Conservation (phyloP, 139 green algal genomes). For the Picochlorum sp. region DNA sequence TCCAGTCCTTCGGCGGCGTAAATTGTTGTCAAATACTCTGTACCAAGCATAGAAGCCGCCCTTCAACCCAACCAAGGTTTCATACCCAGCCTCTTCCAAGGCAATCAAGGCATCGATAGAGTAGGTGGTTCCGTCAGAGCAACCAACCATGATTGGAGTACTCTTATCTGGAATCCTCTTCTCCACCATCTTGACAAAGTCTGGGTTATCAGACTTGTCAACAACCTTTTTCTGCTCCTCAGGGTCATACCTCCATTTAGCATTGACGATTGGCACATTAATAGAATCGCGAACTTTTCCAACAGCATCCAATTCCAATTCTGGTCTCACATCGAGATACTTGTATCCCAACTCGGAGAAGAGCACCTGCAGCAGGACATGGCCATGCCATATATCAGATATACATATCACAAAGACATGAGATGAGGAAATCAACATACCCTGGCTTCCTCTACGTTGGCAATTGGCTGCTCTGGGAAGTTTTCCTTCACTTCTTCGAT, state of each 20-base stretch:
- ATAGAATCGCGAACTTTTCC: slow-evolving; percentile 56
- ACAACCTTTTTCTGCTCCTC: slow-evolving; percentile 35
- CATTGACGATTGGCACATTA: slow-evolving; percentile 48
- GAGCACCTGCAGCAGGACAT: slow-evolving; percentile 31
- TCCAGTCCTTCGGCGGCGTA: slow-evolving; percentile 16
- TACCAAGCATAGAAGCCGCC: slow-evolving; percentile 77
- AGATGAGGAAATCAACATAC: slow-evolving; percentile 15
- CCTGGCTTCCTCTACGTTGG: slow-evolving; percentile 59
- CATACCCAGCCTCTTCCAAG: slow-evolving; percentile 75
- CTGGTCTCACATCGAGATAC: slow-evolving; percentile 69
- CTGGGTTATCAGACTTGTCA: slow-evolving; percentile 38
- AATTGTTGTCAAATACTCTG: slow-evolving; percentile 38
- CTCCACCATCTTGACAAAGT: slow-evolving; percentile 55
- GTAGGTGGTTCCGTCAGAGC: slow-evolving; percentile 66
- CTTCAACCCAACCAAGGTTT: slow-evolving; percentile 57
- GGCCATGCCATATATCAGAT: too few species aligned
- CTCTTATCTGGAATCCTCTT: slow-evolving; percentile 67
- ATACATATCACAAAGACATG: background rate
- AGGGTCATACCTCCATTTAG: slow-evolving; percentile 30
- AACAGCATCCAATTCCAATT: slow-evolving; percentile 57
- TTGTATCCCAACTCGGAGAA: slow-evolving; percentile 52
- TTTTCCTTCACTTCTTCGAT: slow-evolving; percentile 32
- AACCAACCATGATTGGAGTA: slow-evolving; percentile 58
- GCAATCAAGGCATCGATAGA: slow-evolving; percentile 65
- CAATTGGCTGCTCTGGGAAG: slow-evolving; percentile 62